Evolutionary conservation across 202 grass and related monocot genomes (phyloP).

Genomic region (Musa balbisiana): DNA sequence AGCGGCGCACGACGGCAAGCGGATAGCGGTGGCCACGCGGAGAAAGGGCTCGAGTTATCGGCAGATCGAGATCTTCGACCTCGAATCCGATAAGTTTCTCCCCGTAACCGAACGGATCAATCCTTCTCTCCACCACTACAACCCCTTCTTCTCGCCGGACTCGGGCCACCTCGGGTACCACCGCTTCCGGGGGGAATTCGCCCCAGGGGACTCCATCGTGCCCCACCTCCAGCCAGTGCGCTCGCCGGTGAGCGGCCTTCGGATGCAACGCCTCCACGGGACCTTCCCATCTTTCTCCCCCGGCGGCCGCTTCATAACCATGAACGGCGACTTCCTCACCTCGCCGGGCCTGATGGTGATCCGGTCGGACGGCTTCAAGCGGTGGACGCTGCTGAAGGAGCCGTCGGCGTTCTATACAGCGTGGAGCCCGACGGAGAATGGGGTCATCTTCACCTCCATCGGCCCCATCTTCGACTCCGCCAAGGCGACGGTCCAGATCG

Average conservation of each 20-base stretch:
- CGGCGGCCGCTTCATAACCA: conserved; percentile 44
- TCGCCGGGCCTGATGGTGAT: conserved; percentile 40
- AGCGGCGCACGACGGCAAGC: conserved; percentile 24
- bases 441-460: conserved; percentile 58
- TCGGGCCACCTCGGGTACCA: conserved; percentile 61
- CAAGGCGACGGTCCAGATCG: conserved; percentile 67
- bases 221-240: conserved; percentile 54
- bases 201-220: conserved; percentile 30
- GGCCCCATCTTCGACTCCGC: conserved; percentile 79
- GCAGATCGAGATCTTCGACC: conserved; percentile 79
- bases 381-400: conserved; percentile 44
- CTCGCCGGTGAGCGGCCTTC: conserved; percentile 42
- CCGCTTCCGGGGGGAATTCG: conserved; percentile 59
- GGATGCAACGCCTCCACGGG: conserved; percentile 62
- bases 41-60: conserved; percentile 46
- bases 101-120: conserved; percentile 45
- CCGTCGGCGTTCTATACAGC: conserved; percentile 56
- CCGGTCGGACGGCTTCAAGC: conserved; percentile 51
- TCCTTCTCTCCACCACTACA: conserved; percentile 75
- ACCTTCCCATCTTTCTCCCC: conserved; percentile 79
- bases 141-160: conserved; percentile 70
- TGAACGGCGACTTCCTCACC: conserved; percentile 70
- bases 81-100: conserved; percentile 46
- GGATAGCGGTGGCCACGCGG: conserved; percentile 61
- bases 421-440: conserved; percentile 57